phyloP scores from a whole-genome alignment of 2,329 filamentous ascomycete species.

The Hypoxylon sp. region DNA sequence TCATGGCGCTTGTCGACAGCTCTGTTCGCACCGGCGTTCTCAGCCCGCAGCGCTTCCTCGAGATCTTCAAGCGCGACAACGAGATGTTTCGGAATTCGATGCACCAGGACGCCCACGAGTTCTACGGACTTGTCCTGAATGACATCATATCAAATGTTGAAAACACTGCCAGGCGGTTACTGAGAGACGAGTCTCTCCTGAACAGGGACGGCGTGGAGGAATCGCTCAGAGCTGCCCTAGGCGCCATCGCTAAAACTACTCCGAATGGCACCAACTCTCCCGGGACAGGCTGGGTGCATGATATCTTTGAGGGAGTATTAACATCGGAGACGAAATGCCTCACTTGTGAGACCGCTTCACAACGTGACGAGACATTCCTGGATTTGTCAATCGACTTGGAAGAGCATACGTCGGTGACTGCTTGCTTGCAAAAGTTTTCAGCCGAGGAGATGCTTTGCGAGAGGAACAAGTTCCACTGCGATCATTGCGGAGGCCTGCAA shows the following conservation, averaged over 20 bases:
- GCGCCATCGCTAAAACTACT: constrained; percentile 47
- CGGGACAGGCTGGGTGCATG: constrained; percentile 89
- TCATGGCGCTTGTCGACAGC: constrained; percentile 85
- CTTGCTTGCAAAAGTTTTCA: constrained; percentile 93
- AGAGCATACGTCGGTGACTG: constrained; percentile 94
- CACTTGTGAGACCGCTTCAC: constrained; percentile 94
- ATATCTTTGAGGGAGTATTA: constrained; percentile 92
- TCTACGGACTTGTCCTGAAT: constrained; percentile 93
- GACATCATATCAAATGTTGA: constrained; percentile 95
- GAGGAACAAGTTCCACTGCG: constrained; percentile 98
- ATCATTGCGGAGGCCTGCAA: constrained; percentile 94
- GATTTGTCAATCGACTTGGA: constrained; percentile 96
- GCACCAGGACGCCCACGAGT: constrained; percentile 99
- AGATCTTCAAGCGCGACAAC: constrained; percentile 92
- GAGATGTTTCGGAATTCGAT: constrained; percentile 97
- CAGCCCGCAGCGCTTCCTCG: constrained; percentile 90
- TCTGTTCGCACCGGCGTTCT: constrained; percentile 85
- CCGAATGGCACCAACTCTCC: constrained; percentile 60
- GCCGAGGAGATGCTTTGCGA: constrained; percentile 99
- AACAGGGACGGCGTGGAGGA: constrained; percentile 57
- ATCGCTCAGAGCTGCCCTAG: constrained; percentile 57
- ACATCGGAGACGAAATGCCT: constrained; percentile 97
- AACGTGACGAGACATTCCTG: constrained; percentile 93
- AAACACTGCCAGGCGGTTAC: constrained; percentile 75
- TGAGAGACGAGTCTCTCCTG: constrained; percentile 55